Base-by-base conservation (phyloP, 169 alveolate species). In the Toxoplasma gondii region DNA sequence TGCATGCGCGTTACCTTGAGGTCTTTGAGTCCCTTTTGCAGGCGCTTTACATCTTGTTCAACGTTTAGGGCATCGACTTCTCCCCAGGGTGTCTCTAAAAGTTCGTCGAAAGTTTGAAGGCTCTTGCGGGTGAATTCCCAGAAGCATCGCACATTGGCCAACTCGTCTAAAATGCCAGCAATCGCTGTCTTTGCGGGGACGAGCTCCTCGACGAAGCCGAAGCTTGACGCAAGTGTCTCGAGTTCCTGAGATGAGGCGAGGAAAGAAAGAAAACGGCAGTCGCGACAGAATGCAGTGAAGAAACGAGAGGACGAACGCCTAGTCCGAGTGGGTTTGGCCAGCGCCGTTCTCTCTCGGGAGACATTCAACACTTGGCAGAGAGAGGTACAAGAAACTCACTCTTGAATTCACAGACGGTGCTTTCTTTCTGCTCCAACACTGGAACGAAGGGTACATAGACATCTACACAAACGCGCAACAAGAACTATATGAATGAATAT, bases 171-270 rank as follows among this genome's bases (percentile, higher is more conserved):
- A 96, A 96, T 94, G 96, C 98, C 86, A 27, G 41, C 44, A 29
- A 98, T 96, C 54, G 96, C 95, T 94, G 97, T 97, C 94, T 95
- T 93, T 54, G 99, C 97, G 27, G 97, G 97, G n/a, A 95, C 96
- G 49, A 98, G 97, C 94, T 97, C 96, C 94, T 98, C 99, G 45
- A 99, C 99, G 96, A 97, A 97, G 82, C 98, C 98, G 95, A 98
- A 98, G 92, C 97, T 97, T 53, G 95, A 69, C 86, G 98, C 98
- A 45, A 98, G 97, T 87, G 97, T 97, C 67, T 97, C 96, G 94
- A 97, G 95, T 43, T 96, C 95, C 95, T 86, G 93, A 34, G 53
- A 24, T 1, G 12, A 22, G 36, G 7, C 82, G 29, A 12, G 31
- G n/a, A 96, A 27, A 7, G 34, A 22, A 7, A 29, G 41, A 39